phyloP scores from a whole-genome alignment of 1,284 basidiomycete genomes.

The Meripilus lineatus region DNA sequence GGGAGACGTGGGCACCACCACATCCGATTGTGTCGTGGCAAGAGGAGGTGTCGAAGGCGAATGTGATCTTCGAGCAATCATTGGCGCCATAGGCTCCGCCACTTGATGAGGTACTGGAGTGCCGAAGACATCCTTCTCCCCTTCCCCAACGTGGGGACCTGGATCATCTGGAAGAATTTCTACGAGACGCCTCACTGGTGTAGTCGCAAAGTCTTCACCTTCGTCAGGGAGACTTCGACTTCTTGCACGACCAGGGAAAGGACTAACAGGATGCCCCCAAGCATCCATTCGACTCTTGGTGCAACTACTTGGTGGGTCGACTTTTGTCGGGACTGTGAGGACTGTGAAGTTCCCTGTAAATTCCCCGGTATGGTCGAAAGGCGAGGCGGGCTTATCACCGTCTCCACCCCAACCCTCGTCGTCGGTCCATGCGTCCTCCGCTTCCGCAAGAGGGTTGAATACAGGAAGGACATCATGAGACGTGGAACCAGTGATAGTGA shows the following conservation, averaged over 20 bases:
- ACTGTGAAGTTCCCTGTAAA: slow-evolving; percentile 60
- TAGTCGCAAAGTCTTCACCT: neutral
- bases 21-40: too few relatives aligned
- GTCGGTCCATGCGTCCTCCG: slow-evolving; percentile 10
- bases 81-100: too few relatives aligned
- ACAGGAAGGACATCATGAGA: slow-evolving; percentile 20
- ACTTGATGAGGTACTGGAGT: too few relatives aligned
- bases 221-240: neutral
- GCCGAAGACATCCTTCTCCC: too few relatives aligned
- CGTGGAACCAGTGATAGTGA: slow-evolving; percentile 6
- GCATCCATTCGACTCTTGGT: slow-evolving; percentile 44
- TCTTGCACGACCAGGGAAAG: slow-evolving; percentile 30
- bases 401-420: slow-evolving; percentile 31
- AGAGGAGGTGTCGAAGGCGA: too few relatives aligned
- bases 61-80: too few relatives aligned
- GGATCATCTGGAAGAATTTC: too few relatives aligned
- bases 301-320: slow-evolving; percentile 59
- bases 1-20: too few relatives aligned
- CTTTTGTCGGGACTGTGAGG: slow-evolving; percentile 52
- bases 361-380: slow-evolving; percentile 43
- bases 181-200: too few relatives aligned
- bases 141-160: too few relatives aligned
- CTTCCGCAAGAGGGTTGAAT: slow-evolving; percentile 27
- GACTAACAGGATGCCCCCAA: slow-evolving; percentile 69
- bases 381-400: slow-evolving; percentile 23